A percentile compares a stretch with the other conserved stretches of the same genome.
Evolutionary conservation across 2,329 filamentous ascomycete species (phyloP).

Genomic region (Clarireedia monteithiana): DNA sequence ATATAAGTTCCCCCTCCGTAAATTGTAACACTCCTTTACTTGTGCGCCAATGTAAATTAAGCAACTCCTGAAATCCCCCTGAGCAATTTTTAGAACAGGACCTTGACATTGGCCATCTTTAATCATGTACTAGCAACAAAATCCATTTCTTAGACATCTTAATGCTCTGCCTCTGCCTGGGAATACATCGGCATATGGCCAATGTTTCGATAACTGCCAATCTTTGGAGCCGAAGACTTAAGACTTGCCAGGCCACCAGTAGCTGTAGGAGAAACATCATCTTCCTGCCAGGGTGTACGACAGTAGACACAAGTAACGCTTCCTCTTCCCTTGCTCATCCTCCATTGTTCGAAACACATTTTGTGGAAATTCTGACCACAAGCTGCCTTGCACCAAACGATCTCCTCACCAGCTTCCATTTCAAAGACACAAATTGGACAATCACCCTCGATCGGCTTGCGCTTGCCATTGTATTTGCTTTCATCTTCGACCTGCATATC

Average conservation of each 20-base stretch:
- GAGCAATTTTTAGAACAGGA: no score
- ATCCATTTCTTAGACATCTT: background rate
- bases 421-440: slow-evolving; percentile 18
- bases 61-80: no score
- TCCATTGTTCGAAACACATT: slow-evolving; percentile 47
- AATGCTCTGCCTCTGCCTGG: background rate
- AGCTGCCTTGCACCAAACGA: slow-evolving; percentile 48
- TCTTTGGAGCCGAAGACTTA: slow-evolving; percentile 14
- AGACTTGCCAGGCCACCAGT: slow-evolving; percentile 6
- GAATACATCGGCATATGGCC: slow-evolving; percentile 12
- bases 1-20: no score
- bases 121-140: background rate
- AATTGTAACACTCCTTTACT: no score
- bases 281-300: slow-evolving; percentile 46
- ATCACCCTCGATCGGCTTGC: slow-evolving; percentile 17
- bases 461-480: slow-evolving; percentile 11
- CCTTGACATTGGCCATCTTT: no score
- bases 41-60: no score
- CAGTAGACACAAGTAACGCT: slow-evolving; percentile 53
- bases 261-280: slow-evolving; percentile 15
- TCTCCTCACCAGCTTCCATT: slow-evolving; percentile 31
- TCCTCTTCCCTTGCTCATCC: slow-evolving; percentile 34
- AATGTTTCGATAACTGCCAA: slow-evolving; percentile 16
- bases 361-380: slow-evolving; percentile 50
- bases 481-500: slow-evolving; percentile 9